A percentile compares a stretch with the other conserved stretches of the same genome.
Conservation (phyloP, 345 rosid species). For the Raphanus sativus region DNA sequence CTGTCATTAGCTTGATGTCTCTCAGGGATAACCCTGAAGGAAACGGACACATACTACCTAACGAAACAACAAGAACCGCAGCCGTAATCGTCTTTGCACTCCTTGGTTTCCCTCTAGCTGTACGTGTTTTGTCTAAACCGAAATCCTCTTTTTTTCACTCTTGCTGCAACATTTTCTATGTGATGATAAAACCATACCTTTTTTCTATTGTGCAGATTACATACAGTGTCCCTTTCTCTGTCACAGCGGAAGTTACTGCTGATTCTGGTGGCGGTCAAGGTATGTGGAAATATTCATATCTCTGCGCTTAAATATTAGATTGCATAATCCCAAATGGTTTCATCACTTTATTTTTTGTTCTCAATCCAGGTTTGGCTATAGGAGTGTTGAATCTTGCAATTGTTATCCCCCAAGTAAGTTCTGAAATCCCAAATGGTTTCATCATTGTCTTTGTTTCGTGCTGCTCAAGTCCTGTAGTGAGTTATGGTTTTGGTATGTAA, state of each 20-base stretch:
- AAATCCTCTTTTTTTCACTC: background rate
- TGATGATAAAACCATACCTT: conserved; percentile 13
- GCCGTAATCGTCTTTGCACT: conserved; percentile 78
- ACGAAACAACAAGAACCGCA: conserved; percentile 62
- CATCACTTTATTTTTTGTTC: background rate
- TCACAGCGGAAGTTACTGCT: conserved; percentile 93
- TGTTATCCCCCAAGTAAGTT: conserved; percentile 78
- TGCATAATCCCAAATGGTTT: background rate
- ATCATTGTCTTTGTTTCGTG: background rate
- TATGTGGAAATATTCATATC: conserved; percentile 27
- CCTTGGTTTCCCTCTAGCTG: conserved; percentile 97
- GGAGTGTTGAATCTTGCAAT: conserved; percentile 94
- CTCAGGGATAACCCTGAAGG: conserved; percentile 51
- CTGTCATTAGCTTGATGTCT: conserved; percentile 76
- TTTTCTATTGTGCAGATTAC: conserved; percentile 62
- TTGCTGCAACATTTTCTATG: background rate
- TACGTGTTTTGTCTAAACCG: conserved; percentile 42
- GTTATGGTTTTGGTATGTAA: background rate
- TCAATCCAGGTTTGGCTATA: conserved; percentile 73
- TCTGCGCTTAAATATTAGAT: background rate
- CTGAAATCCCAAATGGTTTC: conserved; percentile 2
- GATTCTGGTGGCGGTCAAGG: conserved; percentile 98
- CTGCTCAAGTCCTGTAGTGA: background rate
- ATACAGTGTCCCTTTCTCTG: conserved; percentile 89
- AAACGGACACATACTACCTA: conserved; percentile 54